Base-by-base conservation (phyloP, 306 rosid genomes). In the Lupinus albus region DNA sequence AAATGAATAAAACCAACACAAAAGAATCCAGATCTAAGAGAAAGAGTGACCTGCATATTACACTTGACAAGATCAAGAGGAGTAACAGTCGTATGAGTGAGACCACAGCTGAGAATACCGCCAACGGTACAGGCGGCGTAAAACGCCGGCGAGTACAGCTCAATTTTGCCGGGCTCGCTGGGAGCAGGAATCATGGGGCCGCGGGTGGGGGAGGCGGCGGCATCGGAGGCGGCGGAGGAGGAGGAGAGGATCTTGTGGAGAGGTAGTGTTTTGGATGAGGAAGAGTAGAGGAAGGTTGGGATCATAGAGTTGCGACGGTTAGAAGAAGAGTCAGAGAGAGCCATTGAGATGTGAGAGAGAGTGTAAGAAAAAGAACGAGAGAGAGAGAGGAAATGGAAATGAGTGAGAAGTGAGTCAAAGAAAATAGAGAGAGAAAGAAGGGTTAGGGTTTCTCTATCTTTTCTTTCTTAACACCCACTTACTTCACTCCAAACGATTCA, bases 61-160 rank as follows among this genome's bases (percentile, higher is more conserved):
- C 99, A 93, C 81, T 90, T 93, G 85, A 93, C 96, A 4, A 93
- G 82, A 68, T 93, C 99, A 70, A 90, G 99, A 76, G 99, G 99
- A 77, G 99, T 90, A 78, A 88, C 96, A 36, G 92, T 41, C 95
- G 17, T 93, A 86, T 90, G 99, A 77, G 97, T 88, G 80, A 86
- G 97, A 12, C 99, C 97, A 16, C 97, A 93, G 80, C 96, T 74
- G 21, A 93, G 85, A 61, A 81, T 90, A 13, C 99, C 99, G 9
- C 99, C 99, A 12, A 65, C 80, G 3, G 99, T 88, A 36, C 96
- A 90, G 55, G 97, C 95, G 45, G 86, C 96, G 70, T 86, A 93
- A 92, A 86, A 93, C 16, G 93, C 76, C 3, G 92, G 95, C 0
- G 99, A 93, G 71, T 88, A 90, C 87, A 93, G 11, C 90, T 93